Percentiles rank a stretch among this genome's conserved stretches.
Evolutionary conservation across 2,329 filamentous ascomycete species (phyloP).

Genomic region (Verticillium dahliae): DNA sequence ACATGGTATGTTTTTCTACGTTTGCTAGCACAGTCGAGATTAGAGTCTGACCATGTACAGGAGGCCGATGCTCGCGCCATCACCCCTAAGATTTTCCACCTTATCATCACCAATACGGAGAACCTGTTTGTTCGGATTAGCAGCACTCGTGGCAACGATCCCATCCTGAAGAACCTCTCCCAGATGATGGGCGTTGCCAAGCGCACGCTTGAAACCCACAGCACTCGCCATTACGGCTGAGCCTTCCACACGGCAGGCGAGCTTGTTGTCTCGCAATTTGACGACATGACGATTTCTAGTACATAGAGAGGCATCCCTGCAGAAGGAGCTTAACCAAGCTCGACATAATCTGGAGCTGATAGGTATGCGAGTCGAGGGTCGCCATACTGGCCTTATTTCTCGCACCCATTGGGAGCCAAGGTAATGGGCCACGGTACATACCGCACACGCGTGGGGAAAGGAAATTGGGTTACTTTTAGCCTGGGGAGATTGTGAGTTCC

Average conservation of each 20-base stretch:
- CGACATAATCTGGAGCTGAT: not conserved
- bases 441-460: not conserved
- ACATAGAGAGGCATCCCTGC: conserved; percentile 8
- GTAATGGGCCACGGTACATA: not conserved
- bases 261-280: not conserved
- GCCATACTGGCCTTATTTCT: not conserved
- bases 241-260: not conserved
- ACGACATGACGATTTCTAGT: conserved; percentile 12
- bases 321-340: not conserved
- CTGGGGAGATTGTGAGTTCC: not conserved
- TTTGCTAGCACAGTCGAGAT: not conserved
- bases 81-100: conserved; percentile 49
- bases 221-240: conserved; percentile 8
- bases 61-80: conserved; percentile 49
- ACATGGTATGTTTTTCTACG: conserved; percentile 38
- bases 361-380: not conserved
- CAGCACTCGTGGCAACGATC: conserved; percentile 38
- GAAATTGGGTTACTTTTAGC: not conserved
- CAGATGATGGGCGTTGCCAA: conserved; percentile 30
- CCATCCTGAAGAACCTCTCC: conserved; percentile 40
- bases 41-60: conserved; percentile 26
- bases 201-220: conserved; percentile 20
- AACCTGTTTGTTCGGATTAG: conserved; percentile 44
- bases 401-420: not conserved
- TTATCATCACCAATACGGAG: conserved; percentile 45